Evolutionary conservation across 352 stramenopile species (phyloP).

Genomic region (Plasmopara viticola): DNA sequence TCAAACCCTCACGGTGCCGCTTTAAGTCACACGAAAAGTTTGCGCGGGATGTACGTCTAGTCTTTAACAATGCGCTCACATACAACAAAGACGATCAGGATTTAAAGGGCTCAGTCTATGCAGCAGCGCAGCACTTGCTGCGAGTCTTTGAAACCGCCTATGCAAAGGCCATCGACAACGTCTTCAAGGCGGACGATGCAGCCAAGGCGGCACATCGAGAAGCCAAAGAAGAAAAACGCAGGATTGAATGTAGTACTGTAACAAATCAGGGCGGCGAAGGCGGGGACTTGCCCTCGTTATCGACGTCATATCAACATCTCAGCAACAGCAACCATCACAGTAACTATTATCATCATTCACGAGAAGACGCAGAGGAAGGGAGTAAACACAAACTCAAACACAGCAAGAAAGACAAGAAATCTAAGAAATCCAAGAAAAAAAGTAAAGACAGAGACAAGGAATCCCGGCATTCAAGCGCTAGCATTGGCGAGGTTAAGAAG

Average conservation of each 20-base stretch:
- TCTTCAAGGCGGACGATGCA: constrained; percentile 38
- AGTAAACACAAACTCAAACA: constrained; percentile 53
- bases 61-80: constrained; percentile 76
- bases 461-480: constrained; percentile 28
- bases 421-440: constrained; percentile 73
- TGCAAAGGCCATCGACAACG: constrained; percentile 59
- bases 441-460: constrained; percentile 63
- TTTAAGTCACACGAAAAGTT: constrained; percentile 85
- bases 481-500: constrained; percentile 33
- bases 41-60: constrained; percentile 68
- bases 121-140: constrained; percentile 71
- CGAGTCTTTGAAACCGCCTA: constrained; percentile 80
- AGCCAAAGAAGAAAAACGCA: constrained; percentile 21
- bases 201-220: constrained; percentile 26
- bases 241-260: constrained; percentile 6
- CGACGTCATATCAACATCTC: constrained; percentile 9
- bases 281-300: constrained; percentile 9
- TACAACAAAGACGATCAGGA: constrained; percentile 77
- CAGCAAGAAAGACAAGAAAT: constrained; percentile 61
- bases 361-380: constrained; percentile 27
- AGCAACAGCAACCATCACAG: constrained; percentile 14
- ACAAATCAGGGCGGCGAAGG: constrained; percentile 4
- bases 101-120: constrained; percentile 73
- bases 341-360: constrained; percentile 9
- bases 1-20: constrained; percentile 74